Evolutionary conservation across 225 moss, liverwort and hornwort species (phyloP), one percentile per base, ranked within the genome.

Genomic region (Polytrichum formosum): DNA sequence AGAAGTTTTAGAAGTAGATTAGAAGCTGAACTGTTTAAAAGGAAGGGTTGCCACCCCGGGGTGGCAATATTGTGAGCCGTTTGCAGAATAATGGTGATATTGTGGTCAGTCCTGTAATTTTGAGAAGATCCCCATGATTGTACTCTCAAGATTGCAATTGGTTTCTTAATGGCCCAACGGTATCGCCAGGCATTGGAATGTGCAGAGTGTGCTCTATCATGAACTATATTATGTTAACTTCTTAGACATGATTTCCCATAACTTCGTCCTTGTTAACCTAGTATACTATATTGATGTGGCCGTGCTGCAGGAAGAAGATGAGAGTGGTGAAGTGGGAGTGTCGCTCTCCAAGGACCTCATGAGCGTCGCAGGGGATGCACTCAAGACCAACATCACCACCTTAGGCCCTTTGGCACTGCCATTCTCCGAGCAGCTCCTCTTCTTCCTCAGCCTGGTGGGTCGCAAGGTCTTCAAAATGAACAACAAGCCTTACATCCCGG

Each of bases 341-440:
- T 80, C 80, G 23, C 67, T 87, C 56, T 81, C 78, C 66, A 87
- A 87, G 72, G 87, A 87, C 69, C 74, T 87, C 25, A 87, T 87
- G 87, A 87, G 81, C 23, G 87, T 87, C 13, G 87, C 87, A 0
- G 87, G 87, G 1, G 87, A 87, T 64, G 87, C 87, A 5, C 67
- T 87, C 25, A 87, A 87, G 74, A 83, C 87, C 23, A 87, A 87
- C 13, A 87, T 87, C 18, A 87, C 87, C 2, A 87, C 87, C 13
- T 66, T 87, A 64, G 87, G 87, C 18, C 87, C 87, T 25, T 69
- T 81, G 54, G 87, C 83, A 21, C 83, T 87, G 23, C 87, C 87
- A 0, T 68, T 83, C 63, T 20, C 72, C 29, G 87, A 87, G 72
- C 87, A 87, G 76, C 69, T 87, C 72, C 78, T 74, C 28, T 87